Evolutionary conservation across 78 protist genomes (phyloP).

Genomic region (Anaeramoeba ignava): DNA sequence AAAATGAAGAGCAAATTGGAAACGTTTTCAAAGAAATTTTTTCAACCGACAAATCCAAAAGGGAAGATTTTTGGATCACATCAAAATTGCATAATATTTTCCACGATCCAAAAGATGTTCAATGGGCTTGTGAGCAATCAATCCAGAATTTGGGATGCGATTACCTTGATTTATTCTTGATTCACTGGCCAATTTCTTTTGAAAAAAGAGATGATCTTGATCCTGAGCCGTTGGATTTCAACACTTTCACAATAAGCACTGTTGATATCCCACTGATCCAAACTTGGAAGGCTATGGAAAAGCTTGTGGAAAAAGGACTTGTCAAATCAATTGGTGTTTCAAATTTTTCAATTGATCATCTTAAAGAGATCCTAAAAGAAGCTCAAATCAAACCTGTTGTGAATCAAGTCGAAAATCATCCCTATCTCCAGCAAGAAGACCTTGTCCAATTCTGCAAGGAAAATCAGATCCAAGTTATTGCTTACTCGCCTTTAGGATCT

Average conservation of each 20-base stretch:
- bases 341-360: constrained; percentile 24
- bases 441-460: constrained; percentile 7
- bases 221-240: background rate
- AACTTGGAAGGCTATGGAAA: constrained; percentile 23
- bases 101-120: background rate
- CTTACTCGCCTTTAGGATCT: constrained; percentile 33
- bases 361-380: constrained; percentile 12
- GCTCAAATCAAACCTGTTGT: constrained; percentile 15
- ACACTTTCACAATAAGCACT: background rate
- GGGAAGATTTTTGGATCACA: background rate
- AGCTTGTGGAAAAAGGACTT: constrained; percentile 4
- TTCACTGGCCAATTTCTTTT: background rate
- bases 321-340: constrained; percentile 27
- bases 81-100: background rate
- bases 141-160: background rate
- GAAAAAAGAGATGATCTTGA: background rate
- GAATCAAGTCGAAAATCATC: constrained; percentile 33
- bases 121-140: background rate
- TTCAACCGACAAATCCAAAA: background rate
- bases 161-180: background rate
- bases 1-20: background rate
- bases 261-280: background rate
- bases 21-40: background rate
- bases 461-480: constrained; percentile 17
- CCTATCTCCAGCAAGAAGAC: constrained; percentile 1